These are phyloP conservation scores for Erodium texanum DNA, from an alignment of 441 rosid species.

Conservation along the genomic window DNA sequence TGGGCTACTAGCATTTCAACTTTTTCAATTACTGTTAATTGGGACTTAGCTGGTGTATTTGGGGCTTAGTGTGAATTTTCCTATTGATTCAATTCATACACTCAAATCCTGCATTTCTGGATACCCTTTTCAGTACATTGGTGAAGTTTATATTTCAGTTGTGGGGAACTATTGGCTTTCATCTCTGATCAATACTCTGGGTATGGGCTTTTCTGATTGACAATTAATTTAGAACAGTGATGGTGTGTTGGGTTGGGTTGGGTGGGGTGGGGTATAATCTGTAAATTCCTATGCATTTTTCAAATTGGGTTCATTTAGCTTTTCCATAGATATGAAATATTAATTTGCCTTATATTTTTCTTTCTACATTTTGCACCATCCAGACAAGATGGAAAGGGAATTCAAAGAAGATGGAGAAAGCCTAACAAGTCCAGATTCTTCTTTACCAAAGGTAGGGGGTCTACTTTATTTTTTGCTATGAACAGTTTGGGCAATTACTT, in stretches of 20 bases:
- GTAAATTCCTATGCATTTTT: not conserved
- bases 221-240: not conserved
- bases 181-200: not conserved
- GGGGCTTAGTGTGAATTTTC: not conserved
- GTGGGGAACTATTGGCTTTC: not conserved
- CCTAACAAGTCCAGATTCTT: not conserved
- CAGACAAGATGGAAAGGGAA: not conserved
- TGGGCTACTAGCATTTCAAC: not conserved
- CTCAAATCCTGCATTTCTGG: not conserved
- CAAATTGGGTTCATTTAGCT: slow-evolving; percentile 2
- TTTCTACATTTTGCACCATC: not conserved
- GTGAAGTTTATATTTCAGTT: too few species aligned
- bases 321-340: not conserved
- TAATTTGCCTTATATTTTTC: not conserved
- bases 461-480: not conserved
- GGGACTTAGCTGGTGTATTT: not conserved
- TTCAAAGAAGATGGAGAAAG: not conserved
- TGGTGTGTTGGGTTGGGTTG: not conserved
- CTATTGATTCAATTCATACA: not conserved
- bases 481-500: not conserved
- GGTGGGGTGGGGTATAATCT: too few species aligned
- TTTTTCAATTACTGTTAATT: not conserved
- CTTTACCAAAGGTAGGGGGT: slow-evolving; percentile 3
- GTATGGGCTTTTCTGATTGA: not conserved
- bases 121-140: too few species aligned